Evolutionary conservation across 2,329 filamentous ascomycete species (phyloP), one percentile per base, ranked within the genome.

Genomic region (Colletotrichum limetticola): DNA sequence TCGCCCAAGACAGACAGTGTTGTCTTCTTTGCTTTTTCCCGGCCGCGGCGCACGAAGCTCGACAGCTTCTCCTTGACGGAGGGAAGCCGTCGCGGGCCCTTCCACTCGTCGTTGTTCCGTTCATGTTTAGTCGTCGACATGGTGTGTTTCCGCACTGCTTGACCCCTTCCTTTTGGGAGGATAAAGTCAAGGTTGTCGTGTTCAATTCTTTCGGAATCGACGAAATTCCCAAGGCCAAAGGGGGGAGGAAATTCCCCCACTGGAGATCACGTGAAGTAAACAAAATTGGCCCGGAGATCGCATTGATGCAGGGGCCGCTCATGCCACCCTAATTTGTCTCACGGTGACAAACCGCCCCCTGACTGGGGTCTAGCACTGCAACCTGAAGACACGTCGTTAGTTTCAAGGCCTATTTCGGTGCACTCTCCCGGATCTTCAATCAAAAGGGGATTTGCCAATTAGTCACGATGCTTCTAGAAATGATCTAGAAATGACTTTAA

Each of bases 211-310:
- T 11, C 26, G 22, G 19, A 37, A 24, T 55, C 53, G 58, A 49
- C 53, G 58, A 49, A 42, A 37, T 69, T 42, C 14, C 53, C 9
- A 26, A 16, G 35, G 37, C 37, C 37, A 42, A 42, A 42, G 37
- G 37, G 37, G 19, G 58, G 58, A 53, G 69, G 30, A 42, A 58
- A 46, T 53, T 63, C 65, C 22, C n/a, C 52, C 22, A 24, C 30
- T 58, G 53, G 58, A 22, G 64, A 69, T 72, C 69, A 72, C 66
- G 69, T 72, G 69, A 63, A 46, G 53, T 72, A 72, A 72, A 72
- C 66, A 72, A 69, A 52, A 72, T 72, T 72, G 69, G 69, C 53
- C 69, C 55, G 69, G 69, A 42, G 66, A 69, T 69, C 59, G 66
- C 69, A 72, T 72, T 72, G 65, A 72, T 55, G 65, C 66, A 72